Base-by-base conservation (phyloP, 208 protist species). In the Angomonas deanei region DNA sequence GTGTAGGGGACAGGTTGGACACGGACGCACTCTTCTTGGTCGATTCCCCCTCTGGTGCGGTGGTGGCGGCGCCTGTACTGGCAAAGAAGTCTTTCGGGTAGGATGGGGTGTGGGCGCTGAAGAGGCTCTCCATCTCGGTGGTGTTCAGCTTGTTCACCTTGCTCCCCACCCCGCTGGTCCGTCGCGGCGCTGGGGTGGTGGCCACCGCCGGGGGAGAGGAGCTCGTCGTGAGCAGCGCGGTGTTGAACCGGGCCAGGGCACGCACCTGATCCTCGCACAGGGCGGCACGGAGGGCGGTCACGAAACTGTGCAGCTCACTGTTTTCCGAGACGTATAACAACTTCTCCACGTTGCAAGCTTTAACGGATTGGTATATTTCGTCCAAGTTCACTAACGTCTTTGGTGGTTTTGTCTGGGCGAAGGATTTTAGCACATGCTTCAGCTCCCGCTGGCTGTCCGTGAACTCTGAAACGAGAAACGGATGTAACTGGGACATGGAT, bases 181-280 rank as follows among this genome's bases (percentile, higher is more conserved):
- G 55, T 26, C 10, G 55, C 19, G n/a, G 53, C 28, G 6, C 31
- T 32, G n/a, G 32, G 8, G 55, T 48, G 42, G 8, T 50, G 42
- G 5, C 4, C 5, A 24, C 13, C 27, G 50, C 24, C 27, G 11
- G 23, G 27, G 50, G 28, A 24, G 50, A 56, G 8, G 5, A 24
- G 4, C 30, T 13, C 13, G 17, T 10, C 19, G 24, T 60, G 13
- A 53, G 31, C 21, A 21, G 3, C 3, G 1, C 5, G 15, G n/a
- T 4, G 54, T 64, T 66, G 26, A 66, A 64, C 8, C 17, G 32
- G 0, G 78, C 82, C 1, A 88, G 69, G 0, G 48, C 65, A 48
- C 82, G 72, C 6, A 94, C 71, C 55, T 88, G 75, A 58, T 94
- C 88, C 70, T 94, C 84, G 75, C 82, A 89, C 19, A 94, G 65